Evolutionary conservation across 2,329 filamentous ascomycete species (phyloP).

Genomic region (Aureobasidium sp.): DNA sequence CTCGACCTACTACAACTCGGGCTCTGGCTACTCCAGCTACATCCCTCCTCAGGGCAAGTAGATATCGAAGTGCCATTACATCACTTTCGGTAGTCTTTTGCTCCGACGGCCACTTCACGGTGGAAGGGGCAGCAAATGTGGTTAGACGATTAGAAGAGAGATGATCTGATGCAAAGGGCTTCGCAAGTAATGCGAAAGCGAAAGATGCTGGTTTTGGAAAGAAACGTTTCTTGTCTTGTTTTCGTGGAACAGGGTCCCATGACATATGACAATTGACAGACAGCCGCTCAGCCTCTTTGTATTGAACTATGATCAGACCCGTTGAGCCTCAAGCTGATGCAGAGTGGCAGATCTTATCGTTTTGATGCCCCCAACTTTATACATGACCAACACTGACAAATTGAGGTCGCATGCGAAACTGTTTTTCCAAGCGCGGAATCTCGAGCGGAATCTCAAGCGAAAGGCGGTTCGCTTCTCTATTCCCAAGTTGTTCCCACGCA

Average conservation of each 20-base stretch:
- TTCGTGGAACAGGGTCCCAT: neutral
- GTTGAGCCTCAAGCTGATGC: neutral
- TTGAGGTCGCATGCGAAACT: neutral
- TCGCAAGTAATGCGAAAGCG: neutral
- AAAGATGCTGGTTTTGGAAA: neutral
- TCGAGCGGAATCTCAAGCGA: too few relatives aligned
- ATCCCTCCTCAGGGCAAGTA: constrained; percentile 41
- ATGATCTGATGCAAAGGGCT: neutral
- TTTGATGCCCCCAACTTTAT: neutral
- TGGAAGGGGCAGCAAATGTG: neutral
- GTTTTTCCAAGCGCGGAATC: neutral
- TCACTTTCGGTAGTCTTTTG: neutral
- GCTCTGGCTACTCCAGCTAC: constrained; percentile 52
- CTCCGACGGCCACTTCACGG: neutral
- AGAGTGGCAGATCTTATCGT: neutral
- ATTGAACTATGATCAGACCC: neutral
- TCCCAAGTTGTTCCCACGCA: neutral
- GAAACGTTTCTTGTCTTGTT: neutral
- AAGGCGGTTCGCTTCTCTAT: neutral
- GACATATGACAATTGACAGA: neutral
- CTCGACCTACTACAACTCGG: constrained; percentile 60
- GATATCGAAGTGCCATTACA: neutral
- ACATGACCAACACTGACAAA: neutral
- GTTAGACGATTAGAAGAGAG: neutral
- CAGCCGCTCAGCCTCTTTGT: neutral